phyloP scores from a whole-genome alignment of 306 rosid species.

The Castanea sativa region DNA sequence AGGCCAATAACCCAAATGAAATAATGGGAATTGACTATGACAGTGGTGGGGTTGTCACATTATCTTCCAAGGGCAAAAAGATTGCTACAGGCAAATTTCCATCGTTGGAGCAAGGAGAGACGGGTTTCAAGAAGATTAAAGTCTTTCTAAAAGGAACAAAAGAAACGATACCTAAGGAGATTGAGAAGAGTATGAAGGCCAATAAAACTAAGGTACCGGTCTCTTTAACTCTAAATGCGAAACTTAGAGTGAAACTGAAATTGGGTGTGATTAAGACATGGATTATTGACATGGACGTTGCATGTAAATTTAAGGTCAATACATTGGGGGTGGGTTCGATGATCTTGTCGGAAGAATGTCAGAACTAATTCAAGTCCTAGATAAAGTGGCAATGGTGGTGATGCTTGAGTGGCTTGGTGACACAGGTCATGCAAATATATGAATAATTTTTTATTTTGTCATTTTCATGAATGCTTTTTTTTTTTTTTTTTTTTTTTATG shows the following conservation, averaged over 20 bases:
- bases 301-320: constrained; percentile 35
- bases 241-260: constrained; percentile 21
- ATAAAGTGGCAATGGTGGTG: neutral
- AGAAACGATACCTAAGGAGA: constrained; percentile 1
- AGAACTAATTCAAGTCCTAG: constrained; percentile 5
- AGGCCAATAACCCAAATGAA: constrained; percentile 30
- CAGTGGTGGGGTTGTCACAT: neutral
- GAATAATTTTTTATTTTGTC: neutral
- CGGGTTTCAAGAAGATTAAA: neutral
- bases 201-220: constrained; percentile 1
- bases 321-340: neutral
- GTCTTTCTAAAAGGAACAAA: constrained; percentile 16
- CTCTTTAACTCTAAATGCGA: constrained; percentile 22
- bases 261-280: constrained; percentile 19
- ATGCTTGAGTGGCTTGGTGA: neutral
- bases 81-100: constrained; percentile 44
- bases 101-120: neutral
- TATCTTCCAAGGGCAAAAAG: neutral
- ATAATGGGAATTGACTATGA: constrained; percentile 13
- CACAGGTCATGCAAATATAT: neutral
- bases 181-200: constrained; percentile 7
- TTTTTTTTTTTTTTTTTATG: too few relatives aligned
- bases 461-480: neutral
- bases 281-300: constrained; percentile 27
- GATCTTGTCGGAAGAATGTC: constrained; percentile 35